Evolutionary conservation across 2,329 filamentous ascomycete genomes (phyloP), one percentile per base, ranked within the genome.

Genomic region (Xylaria sp.): DNA sequence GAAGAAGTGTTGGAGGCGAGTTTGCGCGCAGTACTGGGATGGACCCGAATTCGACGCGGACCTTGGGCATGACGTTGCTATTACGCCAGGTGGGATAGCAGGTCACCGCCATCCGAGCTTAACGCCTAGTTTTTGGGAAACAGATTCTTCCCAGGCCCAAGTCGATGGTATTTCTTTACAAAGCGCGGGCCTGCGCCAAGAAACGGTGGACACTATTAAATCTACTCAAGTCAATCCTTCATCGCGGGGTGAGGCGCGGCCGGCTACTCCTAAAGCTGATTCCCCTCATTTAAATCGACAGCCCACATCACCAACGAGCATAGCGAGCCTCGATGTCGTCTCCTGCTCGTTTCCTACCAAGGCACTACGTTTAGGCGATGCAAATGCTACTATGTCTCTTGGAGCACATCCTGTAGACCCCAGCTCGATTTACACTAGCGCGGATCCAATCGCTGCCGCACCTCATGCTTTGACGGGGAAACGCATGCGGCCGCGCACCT

Each of bases 1-100:
- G 71, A 99, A 99, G 80, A 97, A 97, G 79, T 98, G 96, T 78
- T 99, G 96, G 96, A 91, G 94, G 79, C 89, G 94, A 61, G 93
- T 96, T 23, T 98, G 94, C 78, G 90, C 92, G 0, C 83, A 94
- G 65, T 97, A 94, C 78, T 99, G 96, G 95, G 93, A 97, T 71
- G 88, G 87, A 0, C 84, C 89, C 0, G 89, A 93, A 56, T 90
- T 90, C 44, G 86, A 91, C 72, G 83, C 85, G 1, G 86, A 88
- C 54, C 83, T 89, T 13, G 87, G 85, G 15, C 84, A 89, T 3
- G 89, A 93, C 32, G 85, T 88, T 20, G 88, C 92, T 15, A 92
- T 97, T 58, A 80, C 87, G 0, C 93, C 94, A 3, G 94, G 94
- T 48, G 94, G 92, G n/a, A 86, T 90, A 66, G 86, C 86, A 28